phyloP scores from a whole-genome alignment of 306 rosid genomes.

The Alnus rubra region DNA sequence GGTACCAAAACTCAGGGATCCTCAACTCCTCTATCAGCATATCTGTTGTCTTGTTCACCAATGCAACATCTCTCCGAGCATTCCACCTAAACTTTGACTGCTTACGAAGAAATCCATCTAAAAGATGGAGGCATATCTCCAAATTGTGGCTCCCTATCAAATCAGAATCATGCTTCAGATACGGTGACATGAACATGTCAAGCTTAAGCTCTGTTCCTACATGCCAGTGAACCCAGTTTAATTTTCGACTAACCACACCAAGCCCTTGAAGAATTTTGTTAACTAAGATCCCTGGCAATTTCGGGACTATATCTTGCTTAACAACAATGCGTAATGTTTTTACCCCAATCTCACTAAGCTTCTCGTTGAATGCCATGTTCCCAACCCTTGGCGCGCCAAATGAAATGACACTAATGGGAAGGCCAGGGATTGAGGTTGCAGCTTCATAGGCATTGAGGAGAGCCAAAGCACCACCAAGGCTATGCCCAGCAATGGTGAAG shows the following conservation, averaged over 20 bases:
- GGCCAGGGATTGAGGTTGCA: no score
- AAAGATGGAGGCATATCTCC: constrained; percentile 65
- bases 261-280: constrained; percentile 42
- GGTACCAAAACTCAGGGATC: constrained; percentile 66
- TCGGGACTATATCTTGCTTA: no score
- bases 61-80: constrained; percentile 62
- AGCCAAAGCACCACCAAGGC: no score
- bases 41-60: constrained; percentile 65
- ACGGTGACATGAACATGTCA: constrained; percentile 49
- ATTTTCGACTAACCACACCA: constrained; percentile 34
- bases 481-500: no score
- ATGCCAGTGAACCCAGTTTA: constrained; percentile 64
- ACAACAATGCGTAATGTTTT: no score
- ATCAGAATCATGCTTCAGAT: constrained; percentile 44
- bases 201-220: constrained; percentile 52
- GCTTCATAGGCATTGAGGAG: no score
- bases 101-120: constrained; percentile 50
- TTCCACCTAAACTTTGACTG: constrained; percentile 35
- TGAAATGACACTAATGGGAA: no score
- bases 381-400: no score
- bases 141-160: constrained; percentile 53
- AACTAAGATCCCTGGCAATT: no score
- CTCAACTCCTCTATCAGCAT: constrained; percentile 57
- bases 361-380: no score
- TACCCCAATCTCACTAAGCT: no score